Evolutionary conservation across 768 basidiomycete species (phyloP).

Genomic region (Amanita molliuscula): DNA sequence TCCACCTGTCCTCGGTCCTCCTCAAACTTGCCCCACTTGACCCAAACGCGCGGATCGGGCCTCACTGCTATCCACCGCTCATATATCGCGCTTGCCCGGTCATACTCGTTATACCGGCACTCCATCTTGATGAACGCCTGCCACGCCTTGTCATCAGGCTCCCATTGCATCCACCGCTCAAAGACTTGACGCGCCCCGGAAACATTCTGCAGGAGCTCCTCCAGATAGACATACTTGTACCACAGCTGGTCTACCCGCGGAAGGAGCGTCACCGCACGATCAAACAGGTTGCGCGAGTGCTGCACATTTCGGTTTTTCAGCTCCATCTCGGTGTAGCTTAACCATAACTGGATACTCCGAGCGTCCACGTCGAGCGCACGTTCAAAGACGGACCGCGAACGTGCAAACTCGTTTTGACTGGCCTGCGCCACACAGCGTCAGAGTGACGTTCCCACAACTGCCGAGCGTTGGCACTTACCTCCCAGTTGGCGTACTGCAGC

Average conservation of each 20-base stretch:
- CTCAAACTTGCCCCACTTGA: slow-evolving; percentile 83
- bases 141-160: slow-evolving; percentile 99
- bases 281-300: slow-evolving; percentile 93
- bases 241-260: slow-evolving; percentile 95
- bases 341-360: slow-evolving; percentile 83
- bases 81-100: slow-evolving; percentile 87
- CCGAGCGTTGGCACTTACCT: slow-evolving; percentile 28
- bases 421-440: slow-evolving; percentile 37
- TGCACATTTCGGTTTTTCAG: slow-evolving; percentile 96
- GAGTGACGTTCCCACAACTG: neutral
- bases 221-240: slow-evolving; percentile 99
- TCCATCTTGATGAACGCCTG: slow-evolving; percentile 99
- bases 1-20: slow-evolving; percentile 55
- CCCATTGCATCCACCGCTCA: slow-evolving; percentile 99
- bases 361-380: slow-evolving; percentile 95
- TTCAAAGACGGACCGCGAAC: slow-evolving; percentile 93
- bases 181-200: slow-evolving; percentile 96
- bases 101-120: slow-evolving; percentile 83
- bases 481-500: slow-evolving; percentile 82
- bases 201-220: slow-evolving; percentile 93
- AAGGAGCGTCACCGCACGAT: slow-evolving; percentile 92
- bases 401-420: slow-evolving; percentile 91
- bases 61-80: slow-evolving; percentile 79
- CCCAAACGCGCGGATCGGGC: slow-evolving; percentile 75
- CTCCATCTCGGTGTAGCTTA: slow-evolving; percentile 94